Base-by-base conservation (phyloP, 768 basidiomycete species). In the Rhodotorula babjevae region DNA sequence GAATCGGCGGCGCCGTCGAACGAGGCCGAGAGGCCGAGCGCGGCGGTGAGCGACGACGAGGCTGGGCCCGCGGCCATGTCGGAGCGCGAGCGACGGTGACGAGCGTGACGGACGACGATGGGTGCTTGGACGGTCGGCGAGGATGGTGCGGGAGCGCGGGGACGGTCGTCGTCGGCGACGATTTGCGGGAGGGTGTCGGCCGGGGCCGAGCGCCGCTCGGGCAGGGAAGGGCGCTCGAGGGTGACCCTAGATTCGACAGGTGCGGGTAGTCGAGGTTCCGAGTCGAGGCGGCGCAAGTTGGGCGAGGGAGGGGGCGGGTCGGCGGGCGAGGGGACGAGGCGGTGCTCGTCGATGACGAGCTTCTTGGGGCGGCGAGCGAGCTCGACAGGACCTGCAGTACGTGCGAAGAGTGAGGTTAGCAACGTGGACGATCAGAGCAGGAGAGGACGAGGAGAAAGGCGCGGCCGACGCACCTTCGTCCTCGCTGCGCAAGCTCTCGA, bases 261-360 rank as follows among this genome's bases (percentile, higher is more conserved):
- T 6, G 23, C 11, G 23, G 50, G 16, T 12, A 47, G 44, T 8
- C 18, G 31, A 25, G 44, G n/a, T n/a, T 29, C 18, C 7, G 61
- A 44, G 46, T 6, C 40, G 23, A 14, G n/a, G 42, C 42, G 25
- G 44, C 36, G 42, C 9, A 44, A 12, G 50, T 36, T 7, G 11
- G 21, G 40, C 4, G 44, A 31, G 11, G 31, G 27, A 0, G 55
- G 12, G 57, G 27, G 61, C 23, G 36, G 75, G 81, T 36, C 68
- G 65, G n/a, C 71, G 25, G 50, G 12, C 50, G 50, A 52, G 8
- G 69, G 62, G 63, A 76, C 67, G 63, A 77, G 75, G n/a, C 89
- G 81, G 76, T 90, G 89, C 65, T 94, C 93, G 73, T 91, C 89
- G 88, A 89, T 91, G 23, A 95, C 89, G 36, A 91, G 84, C 15